Evolutionary conservation across 2,329 filamentous ascomycete genomes (phyloP).

Genomic region (Arthrobotrys musiformis): DNA sequence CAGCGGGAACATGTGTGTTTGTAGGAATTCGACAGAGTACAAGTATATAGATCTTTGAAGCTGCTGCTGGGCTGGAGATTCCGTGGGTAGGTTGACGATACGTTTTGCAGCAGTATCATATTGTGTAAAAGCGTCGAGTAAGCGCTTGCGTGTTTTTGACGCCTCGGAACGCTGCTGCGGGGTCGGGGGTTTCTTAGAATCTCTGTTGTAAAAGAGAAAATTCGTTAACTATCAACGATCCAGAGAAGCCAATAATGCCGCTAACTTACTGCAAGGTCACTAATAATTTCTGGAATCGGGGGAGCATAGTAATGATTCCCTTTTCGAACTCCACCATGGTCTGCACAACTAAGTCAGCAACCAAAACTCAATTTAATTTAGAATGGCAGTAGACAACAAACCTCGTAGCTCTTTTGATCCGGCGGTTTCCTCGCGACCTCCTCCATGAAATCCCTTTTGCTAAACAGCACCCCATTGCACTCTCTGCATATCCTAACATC

Average conservation of each 20-base stretch:
- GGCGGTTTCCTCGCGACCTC: slow-evolving; percentile 75
- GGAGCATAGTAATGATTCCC: slow-evolving; percentile 82
- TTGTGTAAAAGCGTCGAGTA: slow-evolving; percentile 88
- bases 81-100: slow-evolving; percentile 79
- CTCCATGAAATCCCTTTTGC: slow-evolving; percentile 79
- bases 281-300: slow-evolving; percentile 83
- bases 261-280: slow-evolving; percentile 71
- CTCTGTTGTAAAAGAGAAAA: slow-evolving; percentile 56
- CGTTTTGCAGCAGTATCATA: slow-evolving; percentile 84
- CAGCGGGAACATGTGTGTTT: slow-evolving; percentile 88
- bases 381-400: not conserved
- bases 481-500: slow-evolving; percentile 93
- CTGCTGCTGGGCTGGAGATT: slow-evolving; percentile 76
- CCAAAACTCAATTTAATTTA: not conserved
- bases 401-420: slow-evolving; percentile 79
- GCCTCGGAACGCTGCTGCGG: slow-evolving; percentile 82
- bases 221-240: not conserved
- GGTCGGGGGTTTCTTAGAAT: slow-evolving; percentile 63
- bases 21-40: slow-evolving; percentile 83
- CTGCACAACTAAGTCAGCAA: slow-evolving; percentile 60
- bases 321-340: slow-evolving; percentile 87
- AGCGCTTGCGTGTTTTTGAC: slow-evolving; percentile 84
- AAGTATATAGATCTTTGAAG: slow-evolving; percentile 85
- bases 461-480: slow-evolving; percentile 78
- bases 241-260: not conserved